A percentile compares a stretch with the other conserved stretches of the same genome.
Conservation (phyloP, 2,329 filamentous ascomycete genomes). For the Colletotrichum lini region DNA sequence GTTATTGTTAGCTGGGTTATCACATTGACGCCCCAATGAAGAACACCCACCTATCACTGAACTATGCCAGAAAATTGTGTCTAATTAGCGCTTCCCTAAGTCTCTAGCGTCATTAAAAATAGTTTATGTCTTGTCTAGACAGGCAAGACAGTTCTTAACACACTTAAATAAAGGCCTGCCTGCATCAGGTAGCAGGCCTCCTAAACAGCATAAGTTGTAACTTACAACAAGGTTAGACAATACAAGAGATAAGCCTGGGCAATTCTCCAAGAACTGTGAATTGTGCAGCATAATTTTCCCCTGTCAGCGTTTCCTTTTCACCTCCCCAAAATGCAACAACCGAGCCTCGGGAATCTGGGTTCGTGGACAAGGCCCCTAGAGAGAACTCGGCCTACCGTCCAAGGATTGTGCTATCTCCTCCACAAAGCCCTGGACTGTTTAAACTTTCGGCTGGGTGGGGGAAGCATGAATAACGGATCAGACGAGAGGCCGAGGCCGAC, state of each 20-base stretch:
- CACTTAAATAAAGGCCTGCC: background rate
- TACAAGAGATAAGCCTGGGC: background rate
- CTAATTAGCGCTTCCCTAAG: too few species aligned
- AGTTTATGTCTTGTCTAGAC: background rate
- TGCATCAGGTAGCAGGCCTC: background rate
- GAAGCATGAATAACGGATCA: slow-evolving; percentile 32
- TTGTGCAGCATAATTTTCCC: too few species aligned
- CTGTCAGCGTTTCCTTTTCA: background rate
- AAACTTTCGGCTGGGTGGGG: slow-evolving; percentile 33
- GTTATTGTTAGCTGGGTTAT: too few species aligned
- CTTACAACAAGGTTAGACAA: background rate
- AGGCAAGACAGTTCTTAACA: background rate
- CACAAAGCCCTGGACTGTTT: background rate
- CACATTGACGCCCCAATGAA: too few species aligned
- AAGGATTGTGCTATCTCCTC: background rate
- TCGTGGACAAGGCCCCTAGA: background rate
- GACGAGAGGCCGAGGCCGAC: slow-evolving; percentile 25
- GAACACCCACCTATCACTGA: too few species aligned
- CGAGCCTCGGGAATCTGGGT: background rate
- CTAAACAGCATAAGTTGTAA: background rate
- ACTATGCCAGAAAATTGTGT: too few species aligned
- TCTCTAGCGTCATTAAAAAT: background rate
- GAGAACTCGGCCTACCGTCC: background rate
- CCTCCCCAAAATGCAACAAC: background rate
- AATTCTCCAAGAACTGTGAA: rapidly evolving